Evolutionary conservation across 2,329 filamentous ascomycete genomes (phyloP), one percentile per base, ranked within the genome.

Genomic region (Penicillium paneum): DNA sequence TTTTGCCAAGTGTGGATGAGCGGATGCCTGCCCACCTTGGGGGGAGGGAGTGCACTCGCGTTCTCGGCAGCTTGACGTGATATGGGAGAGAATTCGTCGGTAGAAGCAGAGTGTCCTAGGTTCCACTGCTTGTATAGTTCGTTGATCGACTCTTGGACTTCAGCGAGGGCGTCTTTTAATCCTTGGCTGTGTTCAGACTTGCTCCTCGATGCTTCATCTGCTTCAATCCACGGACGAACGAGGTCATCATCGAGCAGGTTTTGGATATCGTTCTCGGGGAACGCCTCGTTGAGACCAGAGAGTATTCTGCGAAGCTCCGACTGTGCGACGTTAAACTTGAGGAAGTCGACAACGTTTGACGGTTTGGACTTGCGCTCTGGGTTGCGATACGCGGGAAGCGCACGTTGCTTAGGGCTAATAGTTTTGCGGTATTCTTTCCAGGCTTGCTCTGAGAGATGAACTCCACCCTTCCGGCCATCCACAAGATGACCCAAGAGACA

Each of bases 401-500:
- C 44, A 15, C 67, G 68, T 13, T 32, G 34, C 15, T 45, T 46
- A 5, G 68, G 70, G 17, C 71, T 71, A 31, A 74, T 63, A 29
- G 55, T 64, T 39, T 67, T 69, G 40, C 70, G 68, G 48, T 75
- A 72, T 35, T 59, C 17, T 32, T 63, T 53, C 76, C 76, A 79
- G 7, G 67, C 67, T n/a, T 67, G 58, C 31, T 72, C 68, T 2
- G 70, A 68, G 12, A 79, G 67, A 32, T 70, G 67, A n/a, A 76
- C 68, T 1, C 78, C 78, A 3, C 70, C 68, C 55, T 80, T 80
- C 12, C 68, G 69, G 28, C 71, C 69, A 53, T 80, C 78, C 0
- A 79, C 77, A 6, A 80, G 67, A 55, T 77, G 71, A 12, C 77
- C 73, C 5, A 79, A 67, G 1, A 80, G 68, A 47, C 66, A 64